Evolutionary conservation across 345 rosid genomes (phyloP).

Genomic region (Salix arbutifolia): DNA sequence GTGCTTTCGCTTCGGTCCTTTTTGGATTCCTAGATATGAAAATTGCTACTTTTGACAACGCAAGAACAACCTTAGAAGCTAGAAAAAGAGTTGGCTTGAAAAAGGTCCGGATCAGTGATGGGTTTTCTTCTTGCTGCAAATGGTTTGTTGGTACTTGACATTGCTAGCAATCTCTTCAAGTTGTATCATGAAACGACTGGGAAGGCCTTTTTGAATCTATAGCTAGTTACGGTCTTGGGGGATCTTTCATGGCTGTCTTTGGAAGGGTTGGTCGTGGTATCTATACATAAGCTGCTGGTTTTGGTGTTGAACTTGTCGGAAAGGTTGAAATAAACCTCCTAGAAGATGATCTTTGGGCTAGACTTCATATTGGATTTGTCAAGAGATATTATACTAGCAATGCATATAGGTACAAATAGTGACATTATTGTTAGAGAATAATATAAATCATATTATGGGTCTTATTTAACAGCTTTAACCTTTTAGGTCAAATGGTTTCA

Average conservation of each 20-base stretch:
- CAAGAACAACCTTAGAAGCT: conserved; percentile 49
- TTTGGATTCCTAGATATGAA: conserved; percentile 50
- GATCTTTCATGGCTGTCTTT: conserved; percentile 79
- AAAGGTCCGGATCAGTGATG: conserved; percentile 78
- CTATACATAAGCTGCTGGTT: conserved; percentile 73
- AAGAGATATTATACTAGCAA: conserved; percentile 70
- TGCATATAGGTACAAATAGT: conserved; percentile 55
- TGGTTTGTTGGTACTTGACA: conserved; percentile 63
- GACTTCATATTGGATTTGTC: conserved; percentile 63
- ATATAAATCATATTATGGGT: too few relatives aligned
- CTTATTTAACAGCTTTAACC: too few relatives aligned
- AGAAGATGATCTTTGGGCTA: conserved; percentile 74
- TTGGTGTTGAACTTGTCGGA: conserved; percentile 77
- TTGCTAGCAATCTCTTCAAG: conserved; percentile 59
- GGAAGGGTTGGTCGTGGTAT: conserved; percentile 80
- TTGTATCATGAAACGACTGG: conserved; percentile 67
- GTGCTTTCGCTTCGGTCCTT: conserved; percentile 40
- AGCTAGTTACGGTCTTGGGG: conserved; percentile 74
- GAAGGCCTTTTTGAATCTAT: conserved; percentile 75
- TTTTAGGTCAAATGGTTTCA: too few relatives aligned
- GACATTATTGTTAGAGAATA: too few relatives aligned
- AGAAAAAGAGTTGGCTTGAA: conserved; percentile 48
- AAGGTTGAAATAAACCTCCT: conserved; percentile 74
- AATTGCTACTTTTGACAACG: conserved; percentile 50
- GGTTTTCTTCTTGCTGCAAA: conserved; percentile 74